Percentiles rank a stretch among this genome's conserved stretches.
Evolutionary conservation across 306 rosid genomes (phyloP).

Genomic region (Glycyrrhiza uralensis): DNA sequence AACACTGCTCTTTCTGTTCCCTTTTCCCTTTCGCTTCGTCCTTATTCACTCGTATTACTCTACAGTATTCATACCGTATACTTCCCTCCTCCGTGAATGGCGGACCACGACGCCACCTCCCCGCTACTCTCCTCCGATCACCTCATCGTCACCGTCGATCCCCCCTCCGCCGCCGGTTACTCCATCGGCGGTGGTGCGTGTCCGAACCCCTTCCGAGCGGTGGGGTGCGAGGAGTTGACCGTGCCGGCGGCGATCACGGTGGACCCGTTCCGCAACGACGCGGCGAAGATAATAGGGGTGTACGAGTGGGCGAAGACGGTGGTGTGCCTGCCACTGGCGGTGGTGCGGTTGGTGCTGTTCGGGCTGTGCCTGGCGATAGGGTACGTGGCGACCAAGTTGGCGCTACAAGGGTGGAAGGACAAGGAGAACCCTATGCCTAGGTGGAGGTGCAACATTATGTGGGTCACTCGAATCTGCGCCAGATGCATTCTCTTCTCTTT

Average conservation of each 20-base stretch:
- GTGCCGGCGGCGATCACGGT: slow-evolving; percentile 51
- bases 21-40: not conserved
- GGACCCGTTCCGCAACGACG: slow-evolving; percentile 72
- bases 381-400: slow-evolving; percentile 63
- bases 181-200: not conserved
- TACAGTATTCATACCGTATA: too few species aligned
- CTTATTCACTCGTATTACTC: too few species aligned
- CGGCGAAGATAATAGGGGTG: slow-evolving; percentile 46
- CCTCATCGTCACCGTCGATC: slow-evolving; percentile 39
- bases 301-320: slow-evolving; percentile 71
- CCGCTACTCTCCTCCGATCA: slow-evolving; percentile 68
- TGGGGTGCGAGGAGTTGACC: slow-evolving; percentile 52
- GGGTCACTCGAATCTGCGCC: slow-evolving; percentile 71
- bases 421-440: slow-evolving; percentile 71
- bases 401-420: slow-evolving; percentile 82
- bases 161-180: not conserved
- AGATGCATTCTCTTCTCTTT: slow-evolving; percentile 84
- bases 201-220: slow-evolving; percentile 44
- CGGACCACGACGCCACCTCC: slow-evolving; percentile 46
- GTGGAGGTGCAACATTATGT: slow-evolving; percentile 82
- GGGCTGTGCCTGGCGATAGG: slow-evolving; percentile 62
- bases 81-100: slow-evolving; percentile 36
- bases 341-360: slow-evolving; percentile 55
- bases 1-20: not conserved
- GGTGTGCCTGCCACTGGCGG: slow-evolving; percentile 57